Base-by-base conservation (phyloP, 192 early-diverging fungal genomes). In the Chytriomyces confervae region DNA sequence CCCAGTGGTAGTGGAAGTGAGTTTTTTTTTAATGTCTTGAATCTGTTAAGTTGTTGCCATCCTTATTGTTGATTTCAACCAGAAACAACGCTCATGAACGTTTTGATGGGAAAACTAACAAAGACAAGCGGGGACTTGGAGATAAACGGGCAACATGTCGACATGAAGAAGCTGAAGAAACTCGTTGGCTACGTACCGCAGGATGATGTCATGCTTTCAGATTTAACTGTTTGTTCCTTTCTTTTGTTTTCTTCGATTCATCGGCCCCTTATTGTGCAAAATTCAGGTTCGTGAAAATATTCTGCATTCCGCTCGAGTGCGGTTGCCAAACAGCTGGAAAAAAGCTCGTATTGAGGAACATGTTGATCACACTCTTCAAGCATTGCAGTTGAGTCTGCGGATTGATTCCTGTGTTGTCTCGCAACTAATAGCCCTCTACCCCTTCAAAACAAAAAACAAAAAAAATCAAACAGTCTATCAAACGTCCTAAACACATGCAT, bases 171-270 rank as follows among this genome's bases (percentile, higher is more conserved):
- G 45, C 91, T 90, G 69, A 78, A 84, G 20, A 92, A 91, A 68
- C 71, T 92, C 27, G 88, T 91, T 66, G 91, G 91, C 36, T 92
- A 80, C 79, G 91, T 92, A 3, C 91, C 91, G 0, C 91, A 92
- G 76, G 91, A 92, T 64, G 91, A 92, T 70, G 68, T 87, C 46
- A 87, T 87, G 86, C 71, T 89, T 51, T 77, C 88, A 7, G 91
- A 92, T 65, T 71, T 92, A 8, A 92, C 91, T 5, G 23, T 61
- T 61, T 18, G 57, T 61, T 18, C 1, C 23, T 61, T 61, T 61
- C 23, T 61, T 36, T 36, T 62, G 36, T 36, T 36, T 36, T 36
- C 36, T 36, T 36, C 36, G 36, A 36, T 36, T 36, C 36, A 36
- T 36, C 36, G 36, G 4, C 36, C 4, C 36, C 36, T 27, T 27